Evolutionary conservation across 2,329 filamentous ascomycete genomes (phyloP), one percentile per base, ranked within the genome.

Genomic region (Xylariaceae sp.): DNA sequence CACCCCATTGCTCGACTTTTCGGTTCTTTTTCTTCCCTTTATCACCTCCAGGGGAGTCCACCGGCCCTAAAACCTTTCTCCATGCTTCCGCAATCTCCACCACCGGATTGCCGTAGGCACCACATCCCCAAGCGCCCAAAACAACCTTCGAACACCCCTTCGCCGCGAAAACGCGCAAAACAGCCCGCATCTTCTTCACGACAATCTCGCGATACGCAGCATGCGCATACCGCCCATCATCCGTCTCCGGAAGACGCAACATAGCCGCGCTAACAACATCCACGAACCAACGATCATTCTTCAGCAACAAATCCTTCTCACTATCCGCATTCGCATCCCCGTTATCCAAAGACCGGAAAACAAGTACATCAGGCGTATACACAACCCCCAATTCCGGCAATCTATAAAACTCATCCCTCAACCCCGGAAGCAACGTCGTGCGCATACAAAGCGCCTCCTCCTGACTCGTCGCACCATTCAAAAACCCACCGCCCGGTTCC

Each of bases 81-180:
- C 85, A 88, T 0, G 80, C 77, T 15, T 74, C 72, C 11, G 84
- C 84, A 35, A 88, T 73, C 69, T 87, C 83, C 1, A 72, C 72
- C 0, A 85, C 78, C 0, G 85, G 85, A 62, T 88, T 87, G 0
- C 82, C 83, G 59, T 86, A 84, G 0, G 82, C 82, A 2, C 85
- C 85, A 61, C 84, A 87, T 0, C 85, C 85, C 83, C 84, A 87
- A 0, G 85, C 84, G 0, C 85, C 85, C 0, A 88, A 73, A 0
- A 88, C 80, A 0, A 87, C 65, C 57, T 73, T 78, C 44, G 72
- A 74, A 3, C 75, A 75, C 0, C 80, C 78, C 59, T 77, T 78
- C 1, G 72, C 67, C 7, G 75, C 70, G 2, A 77, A 75, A 3
- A 87, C 78, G 1, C 83, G 75, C 69, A 88, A 67, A 1, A 86